These are phyloP conservation scores for Erysimum cheiranthoides DNA, from an alignment of 345 rosid genomes.

Conservation along the genomic window DNA sequence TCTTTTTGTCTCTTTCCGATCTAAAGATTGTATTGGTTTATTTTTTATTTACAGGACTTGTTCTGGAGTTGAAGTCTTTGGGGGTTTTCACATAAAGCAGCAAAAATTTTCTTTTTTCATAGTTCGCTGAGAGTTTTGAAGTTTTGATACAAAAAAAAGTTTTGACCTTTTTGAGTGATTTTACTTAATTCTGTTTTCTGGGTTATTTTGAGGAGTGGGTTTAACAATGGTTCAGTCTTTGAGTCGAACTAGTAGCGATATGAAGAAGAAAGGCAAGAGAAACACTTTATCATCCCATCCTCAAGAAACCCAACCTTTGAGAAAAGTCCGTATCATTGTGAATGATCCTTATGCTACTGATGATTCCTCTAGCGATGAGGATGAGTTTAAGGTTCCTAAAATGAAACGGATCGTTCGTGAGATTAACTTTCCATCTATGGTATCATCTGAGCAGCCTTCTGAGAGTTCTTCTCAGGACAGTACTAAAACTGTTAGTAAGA, in stretches of 20 bases:
- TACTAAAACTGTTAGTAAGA: slow-evolving; percentile 48
- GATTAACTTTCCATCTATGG: slow-evolving; percentile 51
- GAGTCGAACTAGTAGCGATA: slow-evolving; percentile 23
- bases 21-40: slow-evolving; percentile 29
- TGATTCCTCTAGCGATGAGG: slow-evolving; percentile 84
- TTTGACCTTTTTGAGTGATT: slow-evolving; percentile 30
- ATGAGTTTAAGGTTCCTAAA: slow-evolving; percentile 47
- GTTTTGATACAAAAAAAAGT: slow-evolving; percentile 35
- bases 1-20: background rate
- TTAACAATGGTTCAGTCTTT: slow-evolving; percentile 47
- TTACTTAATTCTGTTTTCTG: slow-evolving; percentile 22
- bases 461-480: slow-evolving; percentile 76
- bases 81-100: slow-evolving; percentile 74
- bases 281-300: slow-evolving; percentile 10
- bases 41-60: slow-evolving; percentile 65
- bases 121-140: slow-evolving; percentile 68
- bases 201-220: slow-evolving; percentile 41
- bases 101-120: slow-evolving; percentile 52
- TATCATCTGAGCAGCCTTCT: slow-evolving; percentile 29
- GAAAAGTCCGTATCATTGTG: slow-evolving; percentile 71
- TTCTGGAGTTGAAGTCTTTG: slow-evolving; percentile 78
- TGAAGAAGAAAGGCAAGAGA: slow-evolving; percentile 36
- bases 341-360: slow-evolving; percentile 94
- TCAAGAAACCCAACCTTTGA: slow-evolving; percentile 43
- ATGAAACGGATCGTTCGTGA: slow-evolving; percentile 65